These are phyloP conservation scores for Penicillium sp. DNA, from an alignment of 2,329 filamentous ascomycete genomes.

Conservation along the genomic window DNA sequence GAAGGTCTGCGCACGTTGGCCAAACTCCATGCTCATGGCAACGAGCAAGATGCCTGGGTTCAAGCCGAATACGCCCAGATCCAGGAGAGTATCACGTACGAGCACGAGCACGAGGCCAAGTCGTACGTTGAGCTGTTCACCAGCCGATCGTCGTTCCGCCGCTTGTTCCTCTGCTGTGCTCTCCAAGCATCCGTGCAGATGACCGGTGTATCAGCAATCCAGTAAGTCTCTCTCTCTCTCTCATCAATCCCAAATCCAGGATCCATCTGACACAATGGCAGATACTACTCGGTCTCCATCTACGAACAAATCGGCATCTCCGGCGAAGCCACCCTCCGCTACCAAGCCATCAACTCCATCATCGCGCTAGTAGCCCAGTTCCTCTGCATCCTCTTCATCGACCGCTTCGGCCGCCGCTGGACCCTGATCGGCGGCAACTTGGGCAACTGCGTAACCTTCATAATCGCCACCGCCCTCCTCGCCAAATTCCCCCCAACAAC, in stretches of 20 bases:
- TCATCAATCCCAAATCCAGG: neutral
- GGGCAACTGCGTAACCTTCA: slow-evolving; percentile 68
- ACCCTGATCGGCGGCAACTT: slow-evolving; percentile 71
- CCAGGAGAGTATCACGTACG: slow-evolving; percentile 62
- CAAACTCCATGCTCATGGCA: slow-evolving; percentile 66
- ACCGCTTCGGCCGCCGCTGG: slow-evolving; percentile 68
- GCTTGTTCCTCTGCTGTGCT: slow-evolving; percentile 67
- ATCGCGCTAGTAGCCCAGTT: slow-evolving; percentile 69
- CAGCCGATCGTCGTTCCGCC: slow-evolving; percentile 65
- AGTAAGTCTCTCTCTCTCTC: slow-evolving; percentile 45
- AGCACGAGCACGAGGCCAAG: slow-evolving; percentile 68
- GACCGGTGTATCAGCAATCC: slow-evolving; percentile 72
- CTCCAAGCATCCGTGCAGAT: slow-evolving; percentile 72
- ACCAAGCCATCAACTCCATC: slow-evolving; percentile 72
- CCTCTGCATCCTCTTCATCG: slow-evolving; percentile 64
- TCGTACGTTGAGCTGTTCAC: slow-evolving; percentile 68
- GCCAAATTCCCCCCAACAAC: slow-evolving; percentile 61
- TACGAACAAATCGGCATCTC: slow-evolving; percentile 68
- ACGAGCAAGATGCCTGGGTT: slow-evolving; percentile 67
- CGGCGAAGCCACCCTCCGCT: slow-evolving; percentile 64
- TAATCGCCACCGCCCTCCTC: slow-evolving; percentile 61
- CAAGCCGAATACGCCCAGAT: slow-evolving; percentile 71
- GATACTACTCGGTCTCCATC: slow-evolving; percentile 67
- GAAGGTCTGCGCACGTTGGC: slow-evolving; percentile 66
- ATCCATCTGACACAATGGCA: slow-evolving; percentile 4